Evolutionary conservation across 768 basidiomycete species (phyloP).

Genomic region (Asterophora parasitica): DNA sequence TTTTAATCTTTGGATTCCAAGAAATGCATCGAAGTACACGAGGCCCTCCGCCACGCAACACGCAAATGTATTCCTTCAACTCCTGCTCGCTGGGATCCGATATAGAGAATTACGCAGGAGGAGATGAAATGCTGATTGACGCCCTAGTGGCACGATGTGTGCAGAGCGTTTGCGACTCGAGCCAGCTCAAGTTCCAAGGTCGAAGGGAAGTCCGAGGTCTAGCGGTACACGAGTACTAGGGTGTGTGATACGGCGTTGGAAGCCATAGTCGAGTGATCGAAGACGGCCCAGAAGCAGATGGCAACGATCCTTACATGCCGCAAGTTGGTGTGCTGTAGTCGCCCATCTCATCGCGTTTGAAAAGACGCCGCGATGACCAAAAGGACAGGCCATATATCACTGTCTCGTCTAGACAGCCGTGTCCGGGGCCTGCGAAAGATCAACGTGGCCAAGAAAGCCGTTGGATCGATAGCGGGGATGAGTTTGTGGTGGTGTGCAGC

Average conservation of each 20-base stretch:
- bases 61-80: no score
- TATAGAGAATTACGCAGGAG: no score
- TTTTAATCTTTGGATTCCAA: no score
- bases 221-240: background rate
- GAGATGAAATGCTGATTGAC: no score
- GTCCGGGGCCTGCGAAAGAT: background rate
- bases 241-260: background rate
- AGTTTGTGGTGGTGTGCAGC: background rate
- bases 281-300: background rate
- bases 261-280: background rate
- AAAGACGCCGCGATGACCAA: background rate
- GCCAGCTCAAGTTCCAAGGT: background rate
- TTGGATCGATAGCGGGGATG: background rate
- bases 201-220: background rate
- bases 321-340: background rate
- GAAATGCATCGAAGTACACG: no score
- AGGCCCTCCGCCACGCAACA: no score
- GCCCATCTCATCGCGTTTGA: background rate
- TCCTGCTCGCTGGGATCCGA: no score
- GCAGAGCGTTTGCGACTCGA: background rate
- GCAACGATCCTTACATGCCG: conserved; percentile 1
- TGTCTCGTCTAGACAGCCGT: background rate
- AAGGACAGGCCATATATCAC: background rate
- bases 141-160: no score
- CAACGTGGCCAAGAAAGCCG: background rate